Percentiles rank a stretch among this genome's conserved stretches.
These are phyloP conservation scores for Dimargaris cristalligena DNA, from an alignment of 192 early-diverging fungal species.

Conservation along the genomic window DNA sequence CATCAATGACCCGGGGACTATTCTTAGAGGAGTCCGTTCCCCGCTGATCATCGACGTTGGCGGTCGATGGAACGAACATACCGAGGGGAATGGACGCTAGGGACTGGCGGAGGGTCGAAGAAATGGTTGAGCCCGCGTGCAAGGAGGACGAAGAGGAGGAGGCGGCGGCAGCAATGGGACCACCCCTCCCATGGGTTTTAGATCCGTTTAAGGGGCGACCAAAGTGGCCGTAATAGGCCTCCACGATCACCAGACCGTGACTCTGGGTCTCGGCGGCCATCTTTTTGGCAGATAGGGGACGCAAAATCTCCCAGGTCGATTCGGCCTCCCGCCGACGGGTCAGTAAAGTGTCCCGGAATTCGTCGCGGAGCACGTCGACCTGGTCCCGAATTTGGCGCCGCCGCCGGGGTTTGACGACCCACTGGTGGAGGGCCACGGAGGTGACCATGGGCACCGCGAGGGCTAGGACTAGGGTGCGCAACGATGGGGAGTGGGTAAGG, in stretches of 20 bases:
- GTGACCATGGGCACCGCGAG: conserved; percentile 33
- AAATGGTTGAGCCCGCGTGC: neutral
- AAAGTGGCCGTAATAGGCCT: conserved; percentile 79
- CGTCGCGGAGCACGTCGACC: conserved; percentile 37
- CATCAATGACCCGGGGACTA: conserved; percentile 41
- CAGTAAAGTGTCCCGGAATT: conserved; percentile 41
- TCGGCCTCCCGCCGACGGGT: conserved; percentile 59
- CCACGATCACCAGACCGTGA: conserved; percentile 58
- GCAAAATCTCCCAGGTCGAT: conserved; percentile 57
- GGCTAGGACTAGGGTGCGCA: conserved; percentile 33
- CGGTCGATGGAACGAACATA: no score
- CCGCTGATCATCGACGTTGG: no score
- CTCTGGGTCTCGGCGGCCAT: conserved; percentile 47
- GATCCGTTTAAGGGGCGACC: no score
- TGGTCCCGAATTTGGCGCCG: conserved; percentile 21
- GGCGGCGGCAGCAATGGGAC: neutral
- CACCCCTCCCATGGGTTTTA: no score
- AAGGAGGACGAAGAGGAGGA: neutral
- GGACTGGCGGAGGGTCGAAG: no score
- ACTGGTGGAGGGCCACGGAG: conserved; percentile 35
- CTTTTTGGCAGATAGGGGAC: conserved; percentile 43
- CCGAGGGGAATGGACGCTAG: neutral
- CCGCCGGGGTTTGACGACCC: conserved; percentile 41
- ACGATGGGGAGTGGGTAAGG: conserved; percentile 37
- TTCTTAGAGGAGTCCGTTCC: no score